Evolutionary conservation across 2,329 filamentous ascomycete species (phyloP).

Genomic region (Periconia sp.): DNA sequence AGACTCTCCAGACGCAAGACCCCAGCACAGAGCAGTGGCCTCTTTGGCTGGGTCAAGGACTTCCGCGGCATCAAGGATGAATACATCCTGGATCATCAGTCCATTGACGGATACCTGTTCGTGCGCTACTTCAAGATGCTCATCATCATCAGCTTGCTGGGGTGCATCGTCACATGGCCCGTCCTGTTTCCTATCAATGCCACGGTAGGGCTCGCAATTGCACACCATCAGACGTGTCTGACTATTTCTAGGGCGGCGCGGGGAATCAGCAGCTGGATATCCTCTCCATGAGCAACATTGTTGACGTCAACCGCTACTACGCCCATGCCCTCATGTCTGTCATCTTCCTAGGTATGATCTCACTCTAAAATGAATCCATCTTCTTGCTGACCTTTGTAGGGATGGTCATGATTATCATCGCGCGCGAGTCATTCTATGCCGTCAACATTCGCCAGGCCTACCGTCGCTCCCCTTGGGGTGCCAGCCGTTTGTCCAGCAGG

Average conservation of each 20-base stretch:
- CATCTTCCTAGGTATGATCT: constrained; percentile 46
- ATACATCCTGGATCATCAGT: constrained; percentile 56
- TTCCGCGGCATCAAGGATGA: constrained; percentile 51
- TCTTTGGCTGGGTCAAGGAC: constrained; percentile 61
- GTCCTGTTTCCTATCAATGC: constrained; percentile 56
- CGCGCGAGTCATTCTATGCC: constrained; percentile 54
- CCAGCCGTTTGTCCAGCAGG: constrained; percentile 53
- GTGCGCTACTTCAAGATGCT: constrained; percentile 55
- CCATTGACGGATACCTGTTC: constrained; percentile 57
- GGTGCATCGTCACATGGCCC: constrained; percentile 53
- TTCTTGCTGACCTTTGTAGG: constrained; percentile 18
- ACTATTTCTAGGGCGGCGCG: constrained; percentile 31
- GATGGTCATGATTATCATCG: constrained; percentile 52
- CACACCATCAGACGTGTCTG: not conserved
- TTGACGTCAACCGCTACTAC: constrained; percentile 48
- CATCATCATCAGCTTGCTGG: constrained; percentile 50
- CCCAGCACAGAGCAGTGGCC: constrained; percentile 48
- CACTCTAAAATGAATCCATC: not conserved
- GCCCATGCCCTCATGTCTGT: constrained; percentile 52
- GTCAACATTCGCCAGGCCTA: constrained; percentile 57
- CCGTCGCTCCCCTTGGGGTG: constrained; percentile 51
- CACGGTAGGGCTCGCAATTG: constrained; percentile 22
- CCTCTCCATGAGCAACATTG: constrained; percentile 47
- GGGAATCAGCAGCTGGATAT: constrained; percentile 46
- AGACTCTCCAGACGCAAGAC: too few species aligned